phyloP scores from a whole-genome alignment of 192 early-diverging fungal genomes.

The Rhizophagus sp. region DNA sequence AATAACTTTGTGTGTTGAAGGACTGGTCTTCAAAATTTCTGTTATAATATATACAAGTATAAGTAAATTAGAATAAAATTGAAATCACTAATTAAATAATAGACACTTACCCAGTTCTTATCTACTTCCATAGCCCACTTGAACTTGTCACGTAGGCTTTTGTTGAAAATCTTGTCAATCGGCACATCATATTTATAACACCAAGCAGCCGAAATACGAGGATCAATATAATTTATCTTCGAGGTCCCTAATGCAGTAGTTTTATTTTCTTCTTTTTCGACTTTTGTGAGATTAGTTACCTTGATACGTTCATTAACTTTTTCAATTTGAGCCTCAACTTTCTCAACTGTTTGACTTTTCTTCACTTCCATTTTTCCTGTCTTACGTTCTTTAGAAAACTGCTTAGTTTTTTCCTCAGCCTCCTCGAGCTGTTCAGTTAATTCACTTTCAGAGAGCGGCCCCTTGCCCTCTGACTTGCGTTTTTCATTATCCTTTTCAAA shows the following conservation, averaged over 20 bases:
- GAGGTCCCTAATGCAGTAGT: constrained; percentile 93
- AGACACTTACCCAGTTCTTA: constrained; percentile 57
- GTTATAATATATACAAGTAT: not conserved
- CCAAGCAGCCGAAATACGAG: constrained; percentile 94
- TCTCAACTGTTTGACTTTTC: constrained; percentile 62
- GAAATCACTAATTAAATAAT: not conserved
- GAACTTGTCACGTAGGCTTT: constrained; percentile 92
- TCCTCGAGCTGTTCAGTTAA: constrained; percentile 54
- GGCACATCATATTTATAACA: constrained; percentile 87
- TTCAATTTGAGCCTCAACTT: constrained; percentile 68
- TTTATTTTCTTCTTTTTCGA: constrained; percentile 98
- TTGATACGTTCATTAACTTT: constrained; percentile 74
- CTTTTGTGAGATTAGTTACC: constrained; percentile 69
- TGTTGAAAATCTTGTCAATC: constrained; percentile 90
- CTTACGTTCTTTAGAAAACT: constrained; percentile 51
- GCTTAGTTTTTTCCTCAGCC: constrained; percentile 49
- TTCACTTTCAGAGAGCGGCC: constrained; percentile 49
- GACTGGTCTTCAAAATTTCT: not conserved
- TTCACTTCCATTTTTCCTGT: constrained; percentile 46
- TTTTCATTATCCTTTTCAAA: constrained; percentile 88
- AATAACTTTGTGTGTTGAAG: not conserved
- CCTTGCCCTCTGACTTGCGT: constrained; percentile 63
- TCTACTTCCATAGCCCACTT: constrained; percentile 88
- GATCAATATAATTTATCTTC: constrained; percentile 99
- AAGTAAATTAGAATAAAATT: not conserved